These are phyloP conservation scores for Saccharomycopsis guyanensis DNA, from an alignment of 805 yeast genomes.

Conservation along the genomic window DNA sequence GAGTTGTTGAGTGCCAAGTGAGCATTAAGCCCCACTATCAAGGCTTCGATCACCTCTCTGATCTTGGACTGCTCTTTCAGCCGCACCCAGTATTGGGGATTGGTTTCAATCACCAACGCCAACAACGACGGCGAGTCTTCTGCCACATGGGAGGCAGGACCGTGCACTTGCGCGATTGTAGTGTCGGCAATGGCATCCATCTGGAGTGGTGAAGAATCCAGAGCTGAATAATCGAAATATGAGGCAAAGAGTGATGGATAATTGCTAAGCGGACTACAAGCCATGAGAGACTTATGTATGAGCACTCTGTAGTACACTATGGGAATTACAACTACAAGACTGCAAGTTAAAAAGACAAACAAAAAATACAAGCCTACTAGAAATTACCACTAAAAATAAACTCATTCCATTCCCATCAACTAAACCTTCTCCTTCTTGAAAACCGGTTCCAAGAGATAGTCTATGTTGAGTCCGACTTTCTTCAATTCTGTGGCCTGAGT, in stretches of 20 bases:
- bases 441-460: conserved; percentile 48
- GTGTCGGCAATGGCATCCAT: conserved; percentile 69
- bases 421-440: too few species aligned
- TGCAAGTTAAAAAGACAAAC: too few species aligned
- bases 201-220: not conserved
- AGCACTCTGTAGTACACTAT: too few species aligned
- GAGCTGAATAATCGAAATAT: too few species aligned
- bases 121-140: conserved; percentile 75
- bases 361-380: too few species aligned
- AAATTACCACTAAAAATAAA: too few species aligned
- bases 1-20: conserved; percentile 81
- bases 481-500: conserved; percentile 58
- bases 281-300: too few species aligned
- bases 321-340: too few species aligned
- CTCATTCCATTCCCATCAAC: too few species aligned
- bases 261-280: too few species aligned
- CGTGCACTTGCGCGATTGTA: conserved; percentile 32
- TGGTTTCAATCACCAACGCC: conserved; percentile 69
- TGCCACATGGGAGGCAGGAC: conserved; percentile 25
- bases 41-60: conserved; percentile 51
- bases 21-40: conserved; percentile 75
- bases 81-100: conserved; percentile 45
- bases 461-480: conserved; percentile 65
- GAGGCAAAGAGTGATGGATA: too few species aligned
- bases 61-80: conserved; percentile 35